Evolutionary conservation across 1,284 basidiomycete genomes (phyloP).

Genomic region (Anthracocystis walkeri): DNA sequence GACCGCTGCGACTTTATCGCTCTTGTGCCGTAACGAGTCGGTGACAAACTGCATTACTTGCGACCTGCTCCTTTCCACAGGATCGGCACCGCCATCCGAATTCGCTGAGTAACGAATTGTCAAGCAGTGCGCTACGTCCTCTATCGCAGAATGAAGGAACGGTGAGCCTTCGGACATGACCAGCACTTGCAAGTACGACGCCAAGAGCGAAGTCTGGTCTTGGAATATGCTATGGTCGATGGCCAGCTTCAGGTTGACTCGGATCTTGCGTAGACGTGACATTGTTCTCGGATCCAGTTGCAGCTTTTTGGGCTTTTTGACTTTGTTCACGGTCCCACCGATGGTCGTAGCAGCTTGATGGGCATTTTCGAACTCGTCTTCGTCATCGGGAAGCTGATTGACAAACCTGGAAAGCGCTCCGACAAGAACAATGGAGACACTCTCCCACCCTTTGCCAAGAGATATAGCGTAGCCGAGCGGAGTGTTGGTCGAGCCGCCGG

Average conservation of each 20-base stretch:
- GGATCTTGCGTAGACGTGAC: slow-evolving; percentile 58
- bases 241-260: slow-evolving; percentile 64
- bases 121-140: slow-evolving; percentile 50
- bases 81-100: slow-evolving; percentile 34
- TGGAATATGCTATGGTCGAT: slow-evolving; percentile 62
- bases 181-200: slow-evolving; percentile 64
- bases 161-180: slow-evolving; percentile 59
- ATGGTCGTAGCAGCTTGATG: slow-evolving; percentile 4
- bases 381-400: slow-evolving; percentile 65
- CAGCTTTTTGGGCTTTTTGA: slow-evolving; percentile 40
- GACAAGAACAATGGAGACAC: slow-evolving; percentile 57
- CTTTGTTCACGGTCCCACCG: slow-evolving; percentile 17
- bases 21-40: slow-evolving; percentile 43
- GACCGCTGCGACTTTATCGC: slow-evolving; percentile 56
- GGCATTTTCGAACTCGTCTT: slow-evolving; percentile 34
- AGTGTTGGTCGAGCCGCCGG: slow-evolving; percentile 47
- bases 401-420: slow-evolving; percentile 66
- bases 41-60: slow-evolving; percentile 60
- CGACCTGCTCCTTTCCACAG: slow-evolving; percentile 36
- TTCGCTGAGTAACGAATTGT: slow-evolving; percentile 9
- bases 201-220: slow-evolving; percentile 61
- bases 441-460: slow-evolving; percentile 60
- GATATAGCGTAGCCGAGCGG: slow-evolving; percentile 62
- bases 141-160: slow-evolving; percentile 51
- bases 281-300: slow-evolving; percentile 57